Evolutionary conservation across 176 grass and related monocot genomes (phyloP).

Genomic region (Microstegium vimineum): DNA sequence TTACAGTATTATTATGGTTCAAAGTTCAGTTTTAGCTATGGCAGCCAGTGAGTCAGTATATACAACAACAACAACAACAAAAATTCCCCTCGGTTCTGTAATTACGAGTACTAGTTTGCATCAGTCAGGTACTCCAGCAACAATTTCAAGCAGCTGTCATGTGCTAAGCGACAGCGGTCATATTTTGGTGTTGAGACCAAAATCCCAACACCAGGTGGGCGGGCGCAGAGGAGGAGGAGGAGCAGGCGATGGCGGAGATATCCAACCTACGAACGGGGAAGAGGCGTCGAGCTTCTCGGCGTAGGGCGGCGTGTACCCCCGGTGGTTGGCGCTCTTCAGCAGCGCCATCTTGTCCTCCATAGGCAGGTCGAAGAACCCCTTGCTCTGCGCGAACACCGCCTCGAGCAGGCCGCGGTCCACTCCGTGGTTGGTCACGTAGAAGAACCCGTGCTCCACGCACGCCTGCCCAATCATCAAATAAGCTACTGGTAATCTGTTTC

Average conservation of each 20-base stretch:
- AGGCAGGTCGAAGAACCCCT: conserved; percentile 53
- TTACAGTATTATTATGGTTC: not conserved
- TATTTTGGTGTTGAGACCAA: not conserved
- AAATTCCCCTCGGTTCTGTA: not conserved
- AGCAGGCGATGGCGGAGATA: not conserved
- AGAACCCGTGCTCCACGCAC: conserved; percentile 82
- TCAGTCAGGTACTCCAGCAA: not conserved
- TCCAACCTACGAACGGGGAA: conserved; percentile 47
- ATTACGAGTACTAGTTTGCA: not conserved
- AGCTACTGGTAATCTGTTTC: not conserved
- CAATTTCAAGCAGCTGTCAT: not conserved
- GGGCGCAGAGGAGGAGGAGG: not conserved
- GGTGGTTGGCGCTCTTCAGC: conserved; percentile 35
- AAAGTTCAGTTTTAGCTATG: conserved; percentile 1
- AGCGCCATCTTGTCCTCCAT: conserved; percentile 69
- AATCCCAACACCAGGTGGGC: not conserved
- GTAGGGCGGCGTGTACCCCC: conserved; percentile 68
- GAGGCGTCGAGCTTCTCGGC: conserved; percentile 65
- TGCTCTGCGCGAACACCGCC: conserved; percentile 60
- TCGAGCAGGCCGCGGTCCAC: conserved; percentile 30
- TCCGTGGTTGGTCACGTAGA: conserved; percentile 80
- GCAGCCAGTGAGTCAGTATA: not conserved
- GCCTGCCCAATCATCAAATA: conserved; percentile 44
- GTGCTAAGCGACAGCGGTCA: not conserved
- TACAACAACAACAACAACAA: not conserved